Base-by-base conservation (phyloP, 768 basidiomycete genomes). In the Lactifluus echinatus region DNA sequence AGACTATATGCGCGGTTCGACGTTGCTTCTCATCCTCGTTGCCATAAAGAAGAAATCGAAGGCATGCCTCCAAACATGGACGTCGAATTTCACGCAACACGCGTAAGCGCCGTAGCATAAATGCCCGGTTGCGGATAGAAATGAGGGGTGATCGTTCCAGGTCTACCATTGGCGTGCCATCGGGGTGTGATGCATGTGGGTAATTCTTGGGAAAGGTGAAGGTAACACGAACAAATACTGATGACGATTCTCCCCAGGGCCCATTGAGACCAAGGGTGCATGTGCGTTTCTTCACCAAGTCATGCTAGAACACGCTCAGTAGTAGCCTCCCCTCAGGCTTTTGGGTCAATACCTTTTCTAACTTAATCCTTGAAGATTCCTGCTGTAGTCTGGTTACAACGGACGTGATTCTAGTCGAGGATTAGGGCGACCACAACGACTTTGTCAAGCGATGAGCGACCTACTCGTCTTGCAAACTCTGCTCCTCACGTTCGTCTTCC, bases 171-270 rank as follows among this genome's bases (percentile, higher is more conserved):
- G 90, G 88, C 0, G 78, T 83, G 19, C 85, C 81, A 10, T 79
- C 75, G 0, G 90, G 88, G 64, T 83, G 73, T 1, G 62, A 62
- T 0, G 77, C 76, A 6, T 81, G 76, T 0, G 89, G 87, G 66
- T 98, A 98, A 42, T 81, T 80, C 23, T 81, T 76, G 0, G 95
- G 93, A 65, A 97, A 97, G 1, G 81, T 84, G 72, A 96, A 94
- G 1, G 89, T 86, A 26, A 95, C 80, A 0, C 94, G 84, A 56
- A 93, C 83, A 71, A 91, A 93, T 7, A 87, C 87, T 19, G 84
- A 86, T 11, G 84, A 85, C 0, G 79, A 81, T 55, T 86, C 87
- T n/a, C 89, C 91, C 93, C 93, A 94, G 2, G 92, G 93, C 2
- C 90, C 90, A 61, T 90, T 83, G 42, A 97, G 73, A 4, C 91